These are phyloP conservation scores for Ganoderma sinense DNA, from an alignment of 1,284 basidiomycete genomes.

Conservation along the genomic window DNA sequence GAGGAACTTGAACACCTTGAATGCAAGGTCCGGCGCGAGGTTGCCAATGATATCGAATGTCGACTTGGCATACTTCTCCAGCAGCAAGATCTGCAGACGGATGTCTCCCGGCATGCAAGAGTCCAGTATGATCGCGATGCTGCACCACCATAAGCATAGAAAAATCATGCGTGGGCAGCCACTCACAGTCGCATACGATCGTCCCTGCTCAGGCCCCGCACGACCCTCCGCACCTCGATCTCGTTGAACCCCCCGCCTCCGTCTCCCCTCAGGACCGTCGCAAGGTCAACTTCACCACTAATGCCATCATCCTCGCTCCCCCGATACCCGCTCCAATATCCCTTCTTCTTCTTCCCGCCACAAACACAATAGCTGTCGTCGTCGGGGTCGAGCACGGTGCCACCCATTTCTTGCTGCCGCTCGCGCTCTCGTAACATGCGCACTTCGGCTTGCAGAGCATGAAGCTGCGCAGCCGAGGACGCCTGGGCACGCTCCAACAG, in stretches of 20 bases:
- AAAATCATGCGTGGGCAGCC: not conserved
- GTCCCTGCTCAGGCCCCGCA: conserved; percentile 67
- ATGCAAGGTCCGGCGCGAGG: conserved; percentile 71
- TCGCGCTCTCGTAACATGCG: conserved; percentile 56
- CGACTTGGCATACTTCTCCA: conserved; percentile 83
- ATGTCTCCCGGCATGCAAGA: conserved; percentile 81
- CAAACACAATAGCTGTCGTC: conserved; percentile 62
- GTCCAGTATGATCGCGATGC: conserved; percentile 56
- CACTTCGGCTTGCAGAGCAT: conserved; percentile 80
- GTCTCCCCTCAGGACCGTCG: conserved; percentile 57
- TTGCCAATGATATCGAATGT: conserved; percentile 84
- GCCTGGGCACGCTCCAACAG: conserved; percentile 80
- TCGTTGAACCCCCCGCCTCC: conserved; percentile 69
- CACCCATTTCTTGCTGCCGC: conserved; percentile 38
- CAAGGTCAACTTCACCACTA: conserved; percentile 53
- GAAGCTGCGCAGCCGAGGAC: conserved; percentile 77
- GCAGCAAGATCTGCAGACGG: conserved; percentile 75
- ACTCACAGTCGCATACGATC: conserved; percentile 77
- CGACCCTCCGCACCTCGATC: conserved; percentile 67
- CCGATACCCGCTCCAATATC: conserved; percentile 71
- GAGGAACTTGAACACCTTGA: conserved; percentile 72
- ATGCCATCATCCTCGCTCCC: conserved; percentile 47
- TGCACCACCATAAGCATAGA: conserved; percentile 20
- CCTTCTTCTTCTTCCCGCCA: conserved; percentile 61
- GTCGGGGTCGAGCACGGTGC: conserved; percentile 28